These are phyloP conservation scores for Guadua angustifolia DNA, from an alignment of 176 grass and related monocot species.

Conservation along the genomic window DNA sequence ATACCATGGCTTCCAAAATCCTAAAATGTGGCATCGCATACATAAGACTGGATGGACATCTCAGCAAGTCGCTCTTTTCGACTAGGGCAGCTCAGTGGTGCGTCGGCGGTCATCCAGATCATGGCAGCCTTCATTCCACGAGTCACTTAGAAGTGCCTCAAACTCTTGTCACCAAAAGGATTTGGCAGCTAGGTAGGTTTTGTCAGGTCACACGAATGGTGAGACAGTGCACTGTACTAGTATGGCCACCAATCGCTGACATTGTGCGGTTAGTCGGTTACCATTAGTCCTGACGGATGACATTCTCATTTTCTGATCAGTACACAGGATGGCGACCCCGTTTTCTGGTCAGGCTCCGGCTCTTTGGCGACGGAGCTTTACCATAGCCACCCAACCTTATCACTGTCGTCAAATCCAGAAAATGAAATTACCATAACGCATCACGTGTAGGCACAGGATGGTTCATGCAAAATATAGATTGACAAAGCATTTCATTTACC, in stretches of 20 bases:
- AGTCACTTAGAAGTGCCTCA: slow-evolving; percentile 26
- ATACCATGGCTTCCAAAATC: slow-evolving; percentile 23
- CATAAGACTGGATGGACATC: not conserved
- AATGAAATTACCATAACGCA: not conserved
- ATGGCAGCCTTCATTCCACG: not conserved
- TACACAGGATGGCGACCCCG: slow-evolving; percentile 55
- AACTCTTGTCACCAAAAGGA: slow-evolving; percentile 30
- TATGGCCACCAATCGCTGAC: slow-evolving; percentile 46
- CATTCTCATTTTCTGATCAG: slow-evolving; percentile 36
- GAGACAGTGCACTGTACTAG: slow-evolving; percentile 36
- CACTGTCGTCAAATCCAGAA: slow-evolving; percentile 50
- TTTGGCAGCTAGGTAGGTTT: slow-evolving; percentile 28
- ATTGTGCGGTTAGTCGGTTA: slow-evolving; percentile 28
- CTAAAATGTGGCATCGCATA: slow-evolving; percentile 7
- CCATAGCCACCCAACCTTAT: slow-evolving; percentile 62
- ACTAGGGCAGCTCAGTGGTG: not conserved
- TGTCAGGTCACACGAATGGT: slow-evolving; percentile 31
- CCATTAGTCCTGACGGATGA: slow-evolving; percentile 6
- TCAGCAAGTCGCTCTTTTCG: slow-evolving; percentile 13
- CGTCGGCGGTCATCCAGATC: not conserved
- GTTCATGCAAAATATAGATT: slow-evolving; percentile 7
- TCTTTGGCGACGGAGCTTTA: slow-evolving; percentile 69
- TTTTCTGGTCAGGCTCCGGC: slow-evolving; percentile 55
- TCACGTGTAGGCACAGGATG: not conserved
- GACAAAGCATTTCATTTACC: slow-evolving; percentile 44